Evolutionary conservation across 192 early-diverging fungal genomes (phyloP).

Genomic region (Helicostylum pulchrum): DNA sequence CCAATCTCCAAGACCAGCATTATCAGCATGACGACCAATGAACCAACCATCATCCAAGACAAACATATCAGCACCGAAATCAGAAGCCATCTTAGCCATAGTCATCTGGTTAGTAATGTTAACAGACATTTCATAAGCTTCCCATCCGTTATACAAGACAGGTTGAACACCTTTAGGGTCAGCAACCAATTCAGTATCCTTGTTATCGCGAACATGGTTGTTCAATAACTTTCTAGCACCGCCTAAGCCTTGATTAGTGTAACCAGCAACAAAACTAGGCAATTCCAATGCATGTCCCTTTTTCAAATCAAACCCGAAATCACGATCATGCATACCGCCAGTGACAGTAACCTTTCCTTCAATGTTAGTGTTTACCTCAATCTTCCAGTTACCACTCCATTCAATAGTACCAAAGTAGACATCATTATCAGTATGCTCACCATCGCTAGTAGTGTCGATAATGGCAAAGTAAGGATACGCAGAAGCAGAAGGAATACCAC

Average conservation of each 20-base stretch:
- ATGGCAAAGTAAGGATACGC: constrained; percentile 30
- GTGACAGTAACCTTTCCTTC: constrained; percentile 3
- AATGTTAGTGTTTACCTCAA: not conserved
- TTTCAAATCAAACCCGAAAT: constrained; percentile 15
- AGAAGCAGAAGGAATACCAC: constrained; percentile 25
- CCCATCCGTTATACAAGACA: constrained; percentile 28
- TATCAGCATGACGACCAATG: constrained; percentile 9
- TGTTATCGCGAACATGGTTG: not conserved
- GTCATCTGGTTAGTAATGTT: constrained; percentile 2
- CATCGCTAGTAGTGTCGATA: not conserved
- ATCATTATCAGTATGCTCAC: not conserved
- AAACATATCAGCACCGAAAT: constrained; percentile 20
- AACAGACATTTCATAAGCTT: constrained; percentile 12
- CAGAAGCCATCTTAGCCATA: constrained; percentile 10
- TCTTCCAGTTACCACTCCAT: constrained; percentile 25
- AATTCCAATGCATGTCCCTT: constrained; percentile 1
- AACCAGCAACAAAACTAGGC: constrained; percentile 19
- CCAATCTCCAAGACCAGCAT: constrained; percentile 27
- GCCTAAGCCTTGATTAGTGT: not conserved
- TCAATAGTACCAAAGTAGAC: constrained; percentile 28
- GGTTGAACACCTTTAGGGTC: not conserved
- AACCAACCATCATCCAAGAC: constrained; percentile 34
- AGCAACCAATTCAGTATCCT: not conserved
- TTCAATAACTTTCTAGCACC: constrained; percentile 17
- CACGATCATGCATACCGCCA: constrained; percentile 16